These are phyloP conservation scores for Omphalotus guepiniiformis DNA, from an alignment of 768 basidiomycete species.

Conservation along the genomic window DNA sequence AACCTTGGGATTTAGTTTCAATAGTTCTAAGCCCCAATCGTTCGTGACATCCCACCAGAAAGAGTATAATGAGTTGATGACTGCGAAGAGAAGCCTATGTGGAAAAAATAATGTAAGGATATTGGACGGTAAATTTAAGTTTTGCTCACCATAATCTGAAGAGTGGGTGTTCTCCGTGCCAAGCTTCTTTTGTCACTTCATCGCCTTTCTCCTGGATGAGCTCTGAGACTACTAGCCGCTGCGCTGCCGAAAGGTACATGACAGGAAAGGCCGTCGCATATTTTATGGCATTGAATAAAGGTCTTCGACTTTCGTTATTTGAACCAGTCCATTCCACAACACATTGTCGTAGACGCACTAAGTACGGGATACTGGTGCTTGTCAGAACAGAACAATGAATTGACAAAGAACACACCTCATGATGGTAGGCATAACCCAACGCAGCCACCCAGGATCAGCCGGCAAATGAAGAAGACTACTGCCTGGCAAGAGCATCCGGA, in stretches of 20 bases:
- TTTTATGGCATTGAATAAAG: slow-evolving; percentile 89
- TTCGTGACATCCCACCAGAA: slow-evolving; percentile 99
- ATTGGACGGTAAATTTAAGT: background rate
- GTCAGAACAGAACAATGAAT: background rate
- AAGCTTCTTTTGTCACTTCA: slow-evolving; percentile 39
- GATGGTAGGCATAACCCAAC: slow-evolving; percentile 77
- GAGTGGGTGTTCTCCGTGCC: slow-evolving; percentile 74
- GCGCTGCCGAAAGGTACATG: slow-evolving; percentile 90
- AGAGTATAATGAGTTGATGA: slow-evolving; percentile 88
- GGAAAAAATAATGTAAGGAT: background rate
- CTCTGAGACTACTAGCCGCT: slow-evolving; percentile 66
- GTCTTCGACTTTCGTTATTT: slow-evolving; percentile 60
- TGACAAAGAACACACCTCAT: slow-evolving; percentile 63
- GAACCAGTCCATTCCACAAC: slow-evolving; percentile 72
- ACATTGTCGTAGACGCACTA: slow-evolving; percentile 93
- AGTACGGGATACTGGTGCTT: slow-evolving; percentile 73
- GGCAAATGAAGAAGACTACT: slow-evolving; percentile 70
- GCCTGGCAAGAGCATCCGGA: slow-evolving; percentile 82
- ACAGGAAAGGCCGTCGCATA: slow-evolving; percentile 97
- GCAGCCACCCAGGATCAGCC: slow-evolving; percentile 52
- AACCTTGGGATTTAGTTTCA: slow-evolving; percentile 36
- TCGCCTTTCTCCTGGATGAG: slow-evolving; percentile 46
- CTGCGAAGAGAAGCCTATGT: slow-evolving; percentile 75
- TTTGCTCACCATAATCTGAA: slow-evolving; percentile 77
- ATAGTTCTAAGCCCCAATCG: slow-evolving; percentile 90